Percentiles rank a stretch among this genome's conserved stretches.
These are phyloP conservation scores for Trichopus zeylanicus DNA, from an alignment of 116 monocot species.

Conservation along the genomic window DNA sequence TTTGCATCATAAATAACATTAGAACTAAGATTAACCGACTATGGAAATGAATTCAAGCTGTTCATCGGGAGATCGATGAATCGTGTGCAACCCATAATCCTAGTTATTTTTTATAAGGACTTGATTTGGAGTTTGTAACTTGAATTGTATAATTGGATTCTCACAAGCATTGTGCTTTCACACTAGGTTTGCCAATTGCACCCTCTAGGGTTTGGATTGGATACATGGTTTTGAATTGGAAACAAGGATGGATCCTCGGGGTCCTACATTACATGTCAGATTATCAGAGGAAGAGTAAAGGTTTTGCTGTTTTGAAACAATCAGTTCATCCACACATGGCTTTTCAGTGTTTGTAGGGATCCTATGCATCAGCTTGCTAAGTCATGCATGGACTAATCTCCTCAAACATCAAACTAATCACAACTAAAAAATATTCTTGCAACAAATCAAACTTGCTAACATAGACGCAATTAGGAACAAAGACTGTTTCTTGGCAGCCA, in stretches of 20 bases:
- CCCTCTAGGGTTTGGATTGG: too few species aligned
- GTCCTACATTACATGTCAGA: neutral
- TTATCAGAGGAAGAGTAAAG: neutral
- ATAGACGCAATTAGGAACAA: too few species aligned
- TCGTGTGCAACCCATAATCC: neutral
- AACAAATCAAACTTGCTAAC: too few species aligned
- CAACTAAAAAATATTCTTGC: neutral
- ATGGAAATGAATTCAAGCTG: neutral
- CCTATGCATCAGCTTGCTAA: too few species aligned
- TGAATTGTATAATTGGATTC: constrained; percentile 1
- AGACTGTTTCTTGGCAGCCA: neutral
- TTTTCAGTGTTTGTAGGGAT: neutral
- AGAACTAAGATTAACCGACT: too few species aligned
- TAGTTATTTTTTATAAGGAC: too few species aligned
- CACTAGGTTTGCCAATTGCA: neutral
- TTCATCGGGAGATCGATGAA: neutral
- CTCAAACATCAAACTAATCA: neutral
- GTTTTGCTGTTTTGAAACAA: neutral
- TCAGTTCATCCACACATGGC: neutral
- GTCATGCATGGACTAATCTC: neutral
- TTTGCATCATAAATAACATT: neutral
- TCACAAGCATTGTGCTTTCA: neutral
- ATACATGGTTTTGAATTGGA: too few species aligned
- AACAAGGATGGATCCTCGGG: too few species aligned
- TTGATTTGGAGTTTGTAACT: neutral